phyloP scores from a whole-genome alignment of 495 filamentous ascomycete species.

The Friedmanniomyces simplex region DNA sequence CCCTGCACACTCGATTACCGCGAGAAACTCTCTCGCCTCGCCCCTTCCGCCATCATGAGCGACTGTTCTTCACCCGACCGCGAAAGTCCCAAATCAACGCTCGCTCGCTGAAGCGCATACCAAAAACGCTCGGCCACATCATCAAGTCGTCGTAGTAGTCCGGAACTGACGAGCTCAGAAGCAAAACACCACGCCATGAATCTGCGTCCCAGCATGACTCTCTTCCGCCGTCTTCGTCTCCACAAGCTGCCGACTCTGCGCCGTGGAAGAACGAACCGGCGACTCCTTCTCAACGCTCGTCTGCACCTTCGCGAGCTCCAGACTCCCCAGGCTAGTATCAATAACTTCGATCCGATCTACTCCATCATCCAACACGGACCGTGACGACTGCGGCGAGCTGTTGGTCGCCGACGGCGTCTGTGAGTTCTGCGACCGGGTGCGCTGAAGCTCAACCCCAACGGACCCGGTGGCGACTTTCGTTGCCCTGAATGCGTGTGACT shows the following conservation, averaged over 20 bases:
- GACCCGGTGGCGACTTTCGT: background rate
- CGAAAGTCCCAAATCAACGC: too few relatives aligned
- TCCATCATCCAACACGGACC: background rate
- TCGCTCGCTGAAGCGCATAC: background rate
- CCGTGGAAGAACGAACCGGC: background rate
- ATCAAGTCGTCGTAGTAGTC: background rate
- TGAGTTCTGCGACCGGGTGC: background rate
- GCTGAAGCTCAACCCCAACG: background rate
- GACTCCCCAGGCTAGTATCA: background rate
- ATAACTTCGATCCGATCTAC: background rate
- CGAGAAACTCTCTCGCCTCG: too few relatives aligned
- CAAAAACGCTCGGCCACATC: background rate
- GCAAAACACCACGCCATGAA: constrained; percentile 5
- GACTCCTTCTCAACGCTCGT: background rate
- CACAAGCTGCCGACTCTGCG: background rate
- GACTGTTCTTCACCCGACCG: too few relatives aligned
- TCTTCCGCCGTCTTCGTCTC: background rate
- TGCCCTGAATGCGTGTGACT: constrained; percentile 10
- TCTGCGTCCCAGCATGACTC: background rate
- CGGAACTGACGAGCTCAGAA: constrained; percentile 1
- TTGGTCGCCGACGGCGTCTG: background rate
- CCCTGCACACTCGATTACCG: too few relatives aligned
- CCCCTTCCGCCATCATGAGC: too few relatives aligned
- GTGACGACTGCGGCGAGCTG: background rate
- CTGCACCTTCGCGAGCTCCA: background rate